Conservation (phyloP, 169 alveolate species). For the Toxoplasma gondii region DNA sequence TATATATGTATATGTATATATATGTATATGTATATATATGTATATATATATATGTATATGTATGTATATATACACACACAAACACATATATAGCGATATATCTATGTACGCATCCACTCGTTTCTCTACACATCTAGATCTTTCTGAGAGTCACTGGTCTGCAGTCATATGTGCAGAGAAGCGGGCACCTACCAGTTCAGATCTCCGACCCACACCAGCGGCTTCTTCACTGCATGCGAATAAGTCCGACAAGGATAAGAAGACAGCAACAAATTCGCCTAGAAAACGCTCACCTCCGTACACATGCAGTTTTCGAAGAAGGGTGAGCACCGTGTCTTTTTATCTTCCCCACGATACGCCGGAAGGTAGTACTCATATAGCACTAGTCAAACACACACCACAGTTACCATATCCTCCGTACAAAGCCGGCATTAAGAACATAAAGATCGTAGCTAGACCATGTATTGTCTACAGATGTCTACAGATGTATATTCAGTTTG, state of each 20-base stretch:
- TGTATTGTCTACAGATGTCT: no score
- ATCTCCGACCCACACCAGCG: constrained; percentile 63
- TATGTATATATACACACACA: not conserved
- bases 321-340: no score
- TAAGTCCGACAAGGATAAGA: not conserved
- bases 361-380: not conserved
- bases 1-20: no score
- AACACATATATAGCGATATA: not conserved
- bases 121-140: not conserved
- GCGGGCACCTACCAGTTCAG: constrained; percentile 49
- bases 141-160: no score
- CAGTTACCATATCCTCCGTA: not conserved
- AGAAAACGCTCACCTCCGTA: not conserved
- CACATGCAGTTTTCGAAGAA: no score
- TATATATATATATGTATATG: no score
- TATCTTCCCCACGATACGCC: no score
- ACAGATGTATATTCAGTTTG: not conserved
- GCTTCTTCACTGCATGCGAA: constrained; percentile 43
- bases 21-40: no score
- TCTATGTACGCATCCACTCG: not conserved
- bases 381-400: not conserved
- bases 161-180: no score
- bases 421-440: no score
- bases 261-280: not conserved
- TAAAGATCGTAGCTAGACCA: no score